Evolutionary conservation across 129 eudicot genomes (phyloP), one percentile per base, ranked within the genome.

Genomic region (Chrysanthemum seticuspe): DNA sequence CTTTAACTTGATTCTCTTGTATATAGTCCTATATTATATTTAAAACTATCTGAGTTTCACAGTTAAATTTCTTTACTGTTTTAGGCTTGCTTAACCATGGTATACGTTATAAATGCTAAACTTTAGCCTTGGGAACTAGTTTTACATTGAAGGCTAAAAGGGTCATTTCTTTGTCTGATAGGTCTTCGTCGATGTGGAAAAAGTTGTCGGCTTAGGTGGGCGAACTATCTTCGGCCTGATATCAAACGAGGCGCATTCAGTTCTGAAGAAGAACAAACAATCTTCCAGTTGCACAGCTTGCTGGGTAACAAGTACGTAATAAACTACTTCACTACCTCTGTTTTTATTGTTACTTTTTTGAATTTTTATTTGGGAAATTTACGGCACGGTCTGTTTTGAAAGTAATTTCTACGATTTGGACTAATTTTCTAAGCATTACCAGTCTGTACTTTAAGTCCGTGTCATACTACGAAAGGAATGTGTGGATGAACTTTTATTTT

Each of bases 121-220:
- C 61, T 59, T 47, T 73, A 62, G 52, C 70, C 36, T 64, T 34
- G 71, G 16, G 14, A 54, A 52, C 15, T 74, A 44, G 44, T 74
- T 63, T 74, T 40, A 4, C 25, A 52, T 3, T 15, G 54, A 68
- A 48, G 34, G 36, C 44, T 31, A 74, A 62, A 62, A 62, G 3
- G 70, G 70, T 51, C 51, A 29, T 51, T 34, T 63, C 5, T 1
- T 27, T 19, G 40, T 72, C 62, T 16, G 13, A 54, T 29, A 93
- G 96, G 98, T 75, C 96, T 93, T 49, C 79, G 45, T 9, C 86
- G 95, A 47, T 87, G 95, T 81, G 98, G 98, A 65, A 92, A 92
- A 83, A 92, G 98, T 76, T 92, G 98, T 70, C 87, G 98, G 18
- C 98, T 92, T 58, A 83, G 98, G 21, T 92, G 98, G 98, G 79